phyloP scores from a whole-genome alignment of 257 asterid species.

The Prunella vulgaris region DNA sequence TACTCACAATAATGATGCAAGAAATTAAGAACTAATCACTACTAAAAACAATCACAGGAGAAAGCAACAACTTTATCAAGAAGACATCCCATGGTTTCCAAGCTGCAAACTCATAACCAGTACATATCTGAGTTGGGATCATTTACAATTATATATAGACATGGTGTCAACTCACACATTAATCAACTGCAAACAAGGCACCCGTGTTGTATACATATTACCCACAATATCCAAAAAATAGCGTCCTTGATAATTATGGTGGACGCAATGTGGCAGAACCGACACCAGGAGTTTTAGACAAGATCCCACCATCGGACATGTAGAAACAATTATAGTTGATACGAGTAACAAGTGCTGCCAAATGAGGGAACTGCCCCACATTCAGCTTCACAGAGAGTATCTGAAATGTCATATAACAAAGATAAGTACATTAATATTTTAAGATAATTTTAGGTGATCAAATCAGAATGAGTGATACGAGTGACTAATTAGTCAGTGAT shows the following conservation, averaged over 20 bases:
- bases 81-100: no score
- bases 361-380: conserved; percentile 94
- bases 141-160: not conserved
- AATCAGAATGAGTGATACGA: not conserved
- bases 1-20: no score
- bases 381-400: conserved; percentile 91
- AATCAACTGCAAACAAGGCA: not conserved
- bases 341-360: conserved; percentile 89
- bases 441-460: not conserved
- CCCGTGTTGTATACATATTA: no score
- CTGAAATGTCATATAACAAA: conserved; percentile 38
- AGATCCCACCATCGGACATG: conserved; percentile 76
- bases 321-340: conserved; percentile 86
- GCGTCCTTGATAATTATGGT: no score
- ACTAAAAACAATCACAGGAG: no score
- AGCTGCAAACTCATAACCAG: no score
- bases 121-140: no score
- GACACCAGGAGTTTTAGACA: conserved; percentile 47
- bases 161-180: not conserved
- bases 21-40: no score
- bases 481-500: not conserved
- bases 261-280: conserved; percentile 36
- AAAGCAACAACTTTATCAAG: no score
- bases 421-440: not conserved
- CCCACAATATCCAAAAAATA: not conserved